Conservation (phyloP, 192 early-diverging fungal genomes). For the Chytriomyces hyalinus region DNA sequence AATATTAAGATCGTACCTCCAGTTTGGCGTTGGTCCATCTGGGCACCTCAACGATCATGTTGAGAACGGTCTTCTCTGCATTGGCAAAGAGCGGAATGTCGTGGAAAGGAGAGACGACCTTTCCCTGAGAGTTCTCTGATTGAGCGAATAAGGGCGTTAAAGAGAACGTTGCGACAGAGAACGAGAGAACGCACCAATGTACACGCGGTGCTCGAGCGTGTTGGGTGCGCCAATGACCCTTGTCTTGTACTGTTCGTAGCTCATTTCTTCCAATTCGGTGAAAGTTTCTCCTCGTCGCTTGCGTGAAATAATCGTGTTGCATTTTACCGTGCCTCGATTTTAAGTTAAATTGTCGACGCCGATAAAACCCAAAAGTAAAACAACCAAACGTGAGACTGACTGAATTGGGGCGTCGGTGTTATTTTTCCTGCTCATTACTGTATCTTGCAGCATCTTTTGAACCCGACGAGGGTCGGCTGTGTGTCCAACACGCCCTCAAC, state of each 20-base stretch:
- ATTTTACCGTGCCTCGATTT: background rate
- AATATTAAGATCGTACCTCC: constrained; percentile 60
- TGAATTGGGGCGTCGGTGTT: background rate
- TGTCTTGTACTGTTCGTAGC: constrained; percentile 63
- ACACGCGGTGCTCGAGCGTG: constrained; percentile 89
- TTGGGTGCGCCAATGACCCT: constrained; percentile 86
- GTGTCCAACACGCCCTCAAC: constrained; percentile 82
- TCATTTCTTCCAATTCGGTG: background rate
- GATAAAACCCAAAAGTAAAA: background rate
- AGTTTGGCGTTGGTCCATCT: constrained; percentile 99
- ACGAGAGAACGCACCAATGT: constrained; percentile 67
- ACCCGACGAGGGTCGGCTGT: constrained; percentile 79
- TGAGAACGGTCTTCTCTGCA: constrained; percentile 86
- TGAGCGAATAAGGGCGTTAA: constrained; percentile 7
- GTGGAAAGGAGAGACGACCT: constrained; percentile 92
- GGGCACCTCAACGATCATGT: constrained; percentile 99
- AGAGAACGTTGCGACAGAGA: background rate
- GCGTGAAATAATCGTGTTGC: background rate
- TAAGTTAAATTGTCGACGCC: background rate
- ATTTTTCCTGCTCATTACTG: no score
- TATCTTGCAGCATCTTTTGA: constrained; percentile 1
- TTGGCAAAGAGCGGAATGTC: constrained; percentile 97
- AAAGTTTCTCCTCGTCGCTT: background rate
- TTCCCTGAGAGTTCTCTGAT: constrained; percentile 67
- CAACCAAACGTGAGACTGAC: background rate